phyloP scores from a whole-genome alignment of 2,329 filamentous ascomycete genomes.

The Arthrobotrys conoides region DNA sequence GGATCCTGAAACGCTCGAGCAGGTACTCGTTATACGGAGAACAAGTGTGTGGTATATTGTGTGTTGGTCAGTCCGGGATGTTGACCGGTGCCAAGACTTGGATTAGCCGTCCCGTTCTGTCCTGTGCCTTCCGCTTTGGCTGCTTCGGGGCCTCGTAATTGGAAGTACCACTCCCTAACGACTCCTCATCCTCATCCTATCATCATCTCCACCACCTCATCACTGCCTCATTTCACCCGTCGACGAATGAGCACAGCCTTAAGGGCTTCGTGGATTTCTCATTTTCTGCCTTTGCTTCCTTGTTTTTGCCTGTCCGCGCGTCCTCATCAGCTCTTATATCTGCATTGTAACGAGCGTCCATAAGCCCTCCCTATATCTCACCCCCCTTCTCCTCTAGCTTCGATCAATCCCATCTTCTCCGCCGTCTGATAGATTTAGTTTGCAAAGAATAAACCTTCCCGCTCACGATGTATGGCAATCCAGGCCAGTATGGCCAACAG shows the following conservation, averaged over 20 bases:
- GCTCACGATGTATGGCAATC: slow-evolving; percentile 56
- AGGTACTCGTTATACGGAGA: background rate
- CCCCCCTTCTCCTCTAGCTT: slow-evolving; percentile 18
- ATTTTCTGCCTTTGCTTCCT: background rate
- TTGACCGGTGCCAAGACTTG: slow-evolving; percentile 33
- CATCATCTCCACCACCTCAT: background rate
- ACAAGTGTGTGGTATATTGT: background rate
- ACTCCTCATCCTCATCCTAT: slow-evolving; percentile 27
- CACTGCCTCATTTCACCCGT: slow-evolving; percentile 14
- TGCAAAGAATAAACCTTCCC: background rate
- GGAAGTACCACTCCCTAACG: slow-evolving; percentile 6
- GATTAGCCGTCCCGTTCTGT: slow-evolving; percentile 26
- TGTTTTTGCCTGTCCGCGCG: slow-evolving; percentile 40
- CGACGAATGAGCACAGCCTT: slow-evolving; percentile 36
- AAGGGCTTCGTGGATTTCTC: slow-evolving; percentile 37
- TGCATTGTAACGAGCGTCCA: slow-evolving; percentile 43
- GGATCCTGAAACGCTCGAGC: no score
- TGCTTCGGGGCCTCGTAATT: slow-evolving; percentile 44
- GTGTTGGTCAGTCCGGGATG: background rate
- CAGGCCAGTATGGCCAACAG: slow-evolving; percentile 57
- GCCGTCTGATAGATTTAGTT: background rate
- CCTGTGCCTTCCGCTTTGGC: slow-evolving; percentile 40
- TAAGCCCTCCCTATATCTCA: slow-evolving; percentile 12
- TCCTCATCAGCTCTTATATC: slow-evolving; percentile 51
- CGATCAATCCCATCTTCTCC: background rate